phyloP scores from a whole-genome alignment of 768 basidiomycete species.

The Kwoniella dejecticola region DNA sequence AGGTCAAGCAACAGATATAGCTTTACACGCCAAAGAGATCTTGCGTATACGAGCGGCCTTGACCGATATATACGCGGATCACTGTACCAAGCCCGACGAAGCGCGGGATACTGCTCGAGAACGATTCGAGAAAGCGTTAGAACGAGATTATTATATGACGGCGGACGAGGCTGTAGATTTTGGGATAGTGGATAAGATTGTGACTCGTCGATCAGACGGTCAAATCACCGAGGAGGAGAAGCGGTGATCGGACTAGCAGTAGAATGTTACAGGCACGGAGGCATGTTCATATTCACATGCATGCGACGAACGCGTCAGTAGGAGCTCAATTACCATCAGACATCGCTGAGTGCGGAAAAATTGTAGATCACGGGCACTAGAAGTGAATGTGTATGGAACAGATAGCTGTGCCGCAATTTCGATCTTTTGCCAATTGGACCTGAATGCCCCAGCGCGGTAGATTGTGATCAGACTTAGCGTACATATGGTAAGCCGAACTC shows the following conservation, averaged over 20 bases:
- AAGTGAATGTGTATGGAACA: too few species aligned
- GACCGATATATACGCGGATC: conserved; percentile 84
- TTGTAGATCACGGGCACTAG: too few species aligned
- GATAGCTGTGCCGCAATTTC: too few species aligned
- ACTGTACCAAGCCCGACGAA: conserved; percentile 74
- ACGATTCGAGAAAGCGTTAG: conserved; percentile 85
- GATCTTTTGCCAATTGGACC: too few species aligned
- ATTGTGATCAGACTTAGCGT: too few species aligned
- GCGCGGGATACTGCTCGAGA: conserved; percentile 65
- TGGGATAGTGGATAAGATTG: conserved; percentile 89
- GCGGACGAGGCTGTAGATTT: conserved; percentile 87
- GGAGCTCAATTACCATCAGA: too few species aligned
- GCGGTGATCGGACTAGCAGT: background rate
- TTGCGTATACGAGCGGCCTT: conserved; percentile 79
- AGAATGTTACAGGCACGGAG: background rate
- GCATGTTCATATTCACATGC: too few species aligned
- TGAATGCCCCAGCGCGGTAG: too few species aligned
- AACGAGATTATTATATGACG: conserved; percentile 97
- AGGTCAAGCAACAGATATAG: conserved; percentile 93
- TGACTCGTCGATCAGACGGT: conserved; percentile 60
- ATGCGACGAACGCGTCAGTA: too few species aligned
- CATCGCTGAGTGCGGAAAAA: too few species aligned
- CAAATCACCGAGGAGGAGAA: conserved; percentile 17
- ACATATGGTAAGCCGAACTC: too few species aligned
- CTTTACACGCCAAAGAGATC: conserved; percentile 96